Conservation (phyloP, 176 grass and related monocot species). For the Phragmites australis region DNA sequence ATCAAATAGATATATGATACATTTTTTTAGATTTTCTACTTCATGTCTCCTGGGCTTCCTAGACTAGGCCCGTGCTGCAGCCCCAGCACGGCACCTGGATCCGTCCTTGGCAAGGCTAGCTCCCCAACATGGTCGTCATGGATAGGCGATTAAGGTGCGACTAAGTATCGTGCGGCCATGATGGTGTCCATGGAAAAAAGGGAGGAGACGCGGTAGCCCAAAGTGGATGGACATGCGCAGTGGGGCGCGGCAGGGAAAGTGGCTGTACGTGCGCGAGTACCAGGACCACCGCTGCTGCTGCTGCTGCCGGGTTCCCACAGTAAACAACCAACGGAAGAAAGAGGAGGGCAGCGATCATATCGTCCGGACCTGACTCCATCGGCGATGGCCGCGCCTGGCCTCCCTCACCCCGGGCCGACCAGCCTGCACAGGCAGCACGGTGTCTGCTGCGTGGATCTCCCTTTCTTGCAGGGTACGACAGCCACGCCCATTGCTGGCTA, state of each 20-base stretch:
- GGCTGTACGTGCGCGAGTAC: slow-evolving; percentile 40
- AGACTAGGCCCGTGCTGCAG: too few relatives aligned
- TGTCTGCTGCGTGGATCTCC: slow-evolving; percentile 5
- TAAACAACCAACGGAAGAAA: slow-evolving; percentile 29
- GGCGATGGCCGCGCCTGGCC: neutral
- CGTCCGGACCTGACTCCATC: slow-evolving; percentile 23
- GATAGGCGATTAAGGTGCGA: neutral
- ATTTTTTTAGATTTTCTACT: too few relatives aligned
- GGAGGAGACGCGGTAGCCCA: neutral
- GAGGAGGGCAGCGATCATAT: neutral
- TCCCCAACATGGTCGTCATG: neutral
- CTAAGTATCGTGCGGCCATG: slow-evolving; percentile 28
- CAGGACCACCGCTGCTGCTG: slow-evolving; percentile 37
- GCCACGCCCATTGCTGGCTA: neutral
- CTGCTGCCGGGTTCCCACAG: slow-evolving; percentile 7
- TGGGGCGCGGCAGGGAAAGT: slow-evolving; percentile 32
- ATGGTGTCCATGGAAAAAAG: slow-evolving; percentile 21
- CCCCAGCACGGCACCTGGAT: too few relatives aligned
- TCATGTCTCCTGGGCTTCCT: too few relatives aligned
- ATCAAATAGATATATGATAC: too few relatives aligned
- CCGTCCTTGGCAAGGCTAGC: too few relatives aligned
- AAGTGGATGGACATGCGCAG: slow-evolving; percentile 20
- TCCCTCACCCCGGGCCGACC: neutral
- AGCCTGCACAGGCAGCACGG: neutral
- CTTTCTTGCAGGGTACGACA: slow-evolving; percentile 42